Evolutionary conservation across 2,329 filamentous ascomycete genomes (phyloP).

Genomic region (Cladophialophora carrionii): DNA sequence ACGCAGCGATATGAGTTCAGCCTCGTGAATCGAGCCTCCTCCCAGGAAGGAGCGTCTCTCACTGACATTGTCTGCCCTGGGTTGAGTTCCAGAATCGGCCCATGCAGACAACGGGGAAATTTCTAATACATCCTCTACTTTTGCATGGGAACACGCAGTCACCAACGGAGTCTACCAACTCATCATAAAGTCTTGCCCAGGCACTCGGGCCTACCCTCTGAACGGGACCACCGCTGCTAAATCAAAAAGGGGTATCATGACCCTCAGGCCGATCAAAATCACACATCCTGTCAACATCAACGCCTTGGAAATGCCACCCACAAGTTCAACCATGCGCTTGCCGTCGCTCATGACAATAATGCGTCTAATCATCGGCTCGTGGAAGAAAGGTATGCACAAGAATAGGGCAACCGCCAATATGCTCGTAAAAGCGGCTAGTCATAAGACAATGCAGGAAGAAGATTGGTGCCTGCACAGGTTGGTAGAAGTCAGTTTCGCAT

Average conservation of each 20-base stretch:
- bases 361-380: conserved; percentile 20
- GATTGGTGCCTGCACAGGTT: conserved; percentile 38
- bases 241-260: conserved; percentile 31
- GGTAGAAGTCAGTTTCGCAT: conserved; percentile 32
- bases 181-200: not conserved
- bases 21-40: not conserved
- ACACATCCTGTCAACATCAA: conserved; percentile 63
- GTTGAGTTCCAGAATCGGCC: not conserved
- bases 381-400: conserved; percentile 25
- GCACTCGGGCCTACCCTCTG: not conserved
- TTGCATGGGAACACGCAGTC: not conserved
- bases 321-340: conserved; percentile 39
- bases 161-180: conserved; percentile 5
- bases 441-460: conserved; percentile 48
- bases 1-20: not conserved
- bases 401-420: conserved; percentile 18
- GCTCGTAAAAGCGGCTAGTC: conserved; percentile 42
- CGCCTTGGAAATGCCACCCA: conserved; percentile 63
- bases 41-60: not conserved
- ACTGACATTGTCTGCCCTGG: not conserved
- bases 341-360: conserved; percentile 21
- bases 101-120: not conserved
- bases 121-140: not conserved
- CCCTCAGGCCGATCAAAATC: conserved; percentile 40
- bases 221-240: not conserved